These are phyloP conservation scores for Aspergillus melleus DNA, from an alignment of 2,329 filamentous ascomycete species.

Conservation along the genomic window DNA sequence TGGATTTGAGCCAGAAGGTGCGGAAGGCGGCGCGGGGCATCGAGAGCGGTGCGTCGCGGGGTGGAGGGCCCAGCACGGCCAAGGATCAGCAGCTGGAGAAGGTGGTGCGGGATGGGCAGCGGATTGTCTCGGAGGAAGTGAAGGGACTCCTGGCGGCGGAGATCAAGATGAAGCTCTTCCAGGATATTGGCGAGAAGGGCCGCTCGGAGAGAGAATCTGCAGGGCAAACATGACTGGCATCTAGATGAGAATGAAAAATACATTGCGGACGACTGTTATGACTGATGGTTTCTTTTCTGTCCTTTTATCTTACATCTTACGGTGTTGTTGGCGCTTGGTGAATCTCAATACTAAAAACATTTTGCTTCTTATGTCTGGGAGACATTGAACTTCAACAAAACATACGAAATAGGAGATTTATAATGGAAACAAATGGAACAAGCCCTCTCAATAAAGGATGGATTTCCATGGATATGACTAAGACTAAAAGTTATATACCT, in stretches of 20 bases:
- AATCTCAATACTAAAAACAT: background rate
- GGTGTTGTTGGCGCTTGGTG: background rate
- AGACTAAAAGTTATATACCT: constrained; percentile 13
- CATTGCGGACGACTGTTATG: background rate
- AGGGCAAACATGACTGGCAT: constrained; percentile 10
- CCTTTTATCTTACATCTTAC: background rate
- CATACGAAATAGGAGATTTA: no score
- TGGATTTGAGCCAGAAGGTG: constrained; percentile 82
- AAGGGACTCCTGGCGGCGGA: constrained; percentile 49
- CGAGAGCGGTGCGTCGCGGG: constrained; percentile 32
- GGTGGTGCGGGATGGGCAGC: constrained; percentile 57
- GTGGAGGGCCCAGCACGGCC: constrained; percentile 26
- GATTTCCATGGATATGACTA: background rate
- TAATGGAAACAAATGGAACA: no score
- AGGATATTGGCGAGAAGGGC: constrained; percentile 35
- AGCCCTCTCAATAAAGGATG: background rate
- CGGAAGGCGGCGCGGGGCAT: constrained; percentile 58
- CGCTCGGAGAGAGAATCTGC: constrained; percentile 3
- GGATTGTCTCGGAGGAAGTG: constrained; percentile 58
- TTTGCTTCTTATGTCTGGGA: background rate
- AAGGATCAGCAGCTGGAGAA: constrained; percentile 53
- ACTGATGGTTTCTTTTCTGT: background rate
- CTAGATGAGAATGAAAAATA: background rate
- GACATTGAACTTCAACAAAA: background rate
- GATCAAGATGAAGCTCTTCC: constrained; percentile 54